Evolutionary conservation across 345 rosid species (phyloP).

Genomic region (Populus nigra): DNA sequence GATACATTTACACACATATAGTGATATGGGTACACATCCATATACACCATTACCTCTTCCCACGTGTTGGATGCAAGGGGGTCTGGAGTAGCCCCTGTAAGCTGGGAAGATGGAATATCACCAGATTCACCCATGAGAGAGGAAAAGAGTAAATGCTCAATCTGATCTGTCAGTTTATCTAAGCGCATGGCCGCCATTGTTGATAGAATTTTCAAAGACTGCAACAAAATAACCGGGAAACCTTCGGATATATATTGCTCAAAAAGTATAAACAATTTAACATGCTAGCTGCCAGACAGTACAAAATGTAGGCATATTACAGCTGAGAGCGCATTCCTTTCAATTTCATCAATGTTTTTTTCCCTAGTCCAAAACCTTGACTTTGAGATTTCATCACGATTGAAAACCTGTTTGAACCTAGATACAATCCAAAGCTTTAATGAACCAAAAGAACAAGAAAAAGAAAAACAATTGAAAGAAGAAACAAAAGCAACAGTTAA

Average conservation of each 20-base stretch:
- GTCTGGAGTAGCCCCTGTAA: conserved; percentile 40
- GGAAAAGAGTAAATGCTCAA: conserved; percentile 48
- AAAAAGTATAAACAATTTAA: not conserved
- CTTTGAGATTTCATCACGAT: conserved; percentile 62
- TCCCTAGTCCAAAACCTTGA: conserved; percentile 77
- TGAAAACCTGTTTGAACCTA: conserved; percentile 70
- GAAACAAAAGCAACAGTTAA: not conserved
- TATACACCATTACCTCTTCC: conserved; percentile 52
- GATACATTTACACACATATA: not conserved
- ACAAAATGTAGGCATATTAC: conserved; percentile 37
- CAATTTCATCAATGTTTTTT: conserved; percentile 61
- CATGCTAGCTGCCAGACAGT: not conserved
- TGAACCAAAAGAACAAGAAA: not conserved
- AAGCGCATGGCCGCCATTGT: conserved; percentile 65
- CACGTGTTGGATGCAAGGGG: conserved; percentile 67
- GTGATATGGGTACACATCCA: not conserved
- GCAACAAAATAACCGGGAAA: conserved; percentile 22
- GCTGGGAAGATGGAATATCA: conserved; percentile 41
- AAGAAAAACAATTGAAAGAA: not conserved
- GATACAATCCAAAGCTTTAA: conserved; percentile 21
- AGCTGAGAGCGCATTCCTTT: conserved; percentile 61
- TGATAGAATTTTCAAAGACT: conserved; percentile 59
- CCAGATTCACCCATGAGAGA: conserved; percentile 54
- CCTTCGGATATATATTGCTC: conserved; percentile 27
- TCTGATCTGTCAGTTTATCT: conserved; percentile 62